Percentiles rank a stretch among this genome's conserved stretches.
These are phyloP conservation scores for Chalara sp. DNA, from an alignment of 2,329 filamentous ascomycete genomes.

Conservation along the genomic window DNA sequence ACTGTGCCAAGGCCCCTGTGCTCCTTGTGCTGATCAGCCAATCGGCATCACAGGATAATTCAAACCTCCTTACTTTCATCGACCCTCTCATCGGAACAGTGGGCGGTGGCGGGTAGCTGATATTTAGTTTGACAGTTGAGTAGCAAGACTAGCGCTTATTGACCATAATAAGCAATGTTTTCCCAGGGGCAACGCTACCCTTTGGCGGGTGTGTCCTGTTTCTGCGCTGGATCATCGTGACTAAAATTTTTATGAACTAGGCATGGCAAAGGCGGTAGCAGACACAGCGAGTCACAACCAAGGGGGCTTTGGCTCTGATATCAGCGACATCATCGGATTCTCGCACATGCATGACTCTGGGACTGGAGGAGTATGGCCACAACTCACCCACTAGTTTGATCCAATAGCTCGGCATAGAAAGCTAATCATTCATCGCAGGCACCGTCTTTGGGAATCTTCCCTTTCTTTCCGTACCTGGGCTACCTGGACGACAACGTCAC, in stretches of 20 bases:
- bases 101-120: constrained; percentile 32
- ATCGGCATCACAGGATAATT: too few species aligned
- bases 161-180: constrained; percentile 32
- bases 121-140: neutral
- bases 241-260: too few species aligned
- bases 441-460: constrained; percentile 40
- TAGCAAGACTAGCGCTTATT: neutral
- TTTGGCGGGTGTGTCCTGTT: constrained; percentile 30
- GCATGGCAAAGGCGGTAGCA: constrained; percentile 47
- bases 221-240: neutral
- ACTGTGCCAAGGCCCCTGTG: too few species aligned
- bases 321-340: constrained; percentile 43
- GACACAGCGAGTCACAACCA: constrained; percentile 42
- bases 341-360: constrained; percentile 39
- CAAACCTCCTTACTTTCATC: constrained; percentile 9
- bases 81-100: constrained; percentile 46
- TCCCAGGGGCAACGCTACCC: constrained; percentile 45
- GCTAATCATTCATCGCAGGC: constrained; percentile 13
- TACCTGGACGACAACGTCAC: constrained; percentile 43
- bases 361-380: constrained; percentile 28
- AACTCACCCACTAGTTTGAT: neutral
- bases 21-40: too few species aligned
- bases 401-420: neutral
- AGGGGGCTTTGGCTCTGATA: constrained; percentile 40
- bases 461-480: constrained; percentile 35